These are phyloP conservation scores for Yarrowia hollandica DNA, from an alignment of 805 yeast genomes.

Conservation along the genomic window DNA sequence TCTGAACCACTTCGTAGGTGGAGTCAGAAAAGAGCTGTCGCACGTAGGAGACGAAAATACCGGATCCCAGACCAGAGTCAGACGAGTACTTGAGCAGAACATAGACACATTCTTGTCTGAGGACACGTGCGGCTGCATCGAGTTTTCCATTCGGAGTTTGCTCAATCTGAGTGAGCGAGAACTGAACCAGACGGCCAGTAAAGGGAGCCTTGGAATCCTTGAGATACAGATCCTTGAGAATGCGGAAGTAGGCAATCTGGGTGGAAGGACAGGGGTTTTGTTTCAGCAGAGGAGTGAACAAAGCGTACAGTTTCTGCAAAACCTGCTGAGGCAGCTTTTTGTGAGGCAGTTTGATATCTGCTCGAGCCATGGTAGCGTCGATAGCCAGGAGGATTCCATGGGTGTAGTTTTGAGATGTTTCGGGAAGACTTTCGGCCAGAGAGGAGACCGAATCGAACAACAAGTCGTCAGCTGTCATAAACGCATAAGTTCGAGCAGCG, in stretches of 20 bases:
- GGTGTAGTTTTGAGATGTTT: constrained; percentile 45
- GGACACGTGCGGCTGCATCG: constrained; percentile 31
- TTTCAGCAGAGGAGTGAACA: constrained; percentile 28
- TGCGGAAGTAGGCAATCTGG: constrained; percentile 31
- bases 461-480: constrained; percentile 46
- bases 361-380: constrained; percentile 40
- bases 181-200: constrained; percentile 1
- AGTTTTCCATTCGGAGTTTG: background rate
- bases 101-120: constrained; percentile 31
- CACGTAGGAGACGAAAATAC: constrained; percentile 15
- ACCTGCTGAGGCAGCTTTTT: background rate
- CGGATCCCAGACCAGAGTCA: constrained; percentile 5
- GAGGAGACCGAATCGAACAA: background rate
- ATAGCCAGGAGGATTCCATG: constrained; percentile 65
- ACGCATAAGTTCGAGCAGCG: constrained; percentile 70
- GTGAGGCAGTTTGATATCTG: constrained; percentile 11
- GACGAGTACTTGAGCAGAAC: constrained; percentile 21
- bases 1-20: constrained; percentile 35
- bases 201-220: constrained; percentile 20
- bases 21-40: constrained; percentile 31
- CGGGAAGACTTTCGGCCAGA: constrained; percentile 17
- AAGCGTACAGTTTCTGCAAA: constrained; percentile 3
- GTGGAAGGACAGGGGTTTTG: constrained; percentile 35
- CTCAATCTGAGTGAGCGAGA: constrained; percentile 6
- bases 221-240: constrained; percentile 1